Base-by-base conservation (phyloP, 2,329 filamentous ascomycete species). In the Dothideomycetes sp. region DNA sequence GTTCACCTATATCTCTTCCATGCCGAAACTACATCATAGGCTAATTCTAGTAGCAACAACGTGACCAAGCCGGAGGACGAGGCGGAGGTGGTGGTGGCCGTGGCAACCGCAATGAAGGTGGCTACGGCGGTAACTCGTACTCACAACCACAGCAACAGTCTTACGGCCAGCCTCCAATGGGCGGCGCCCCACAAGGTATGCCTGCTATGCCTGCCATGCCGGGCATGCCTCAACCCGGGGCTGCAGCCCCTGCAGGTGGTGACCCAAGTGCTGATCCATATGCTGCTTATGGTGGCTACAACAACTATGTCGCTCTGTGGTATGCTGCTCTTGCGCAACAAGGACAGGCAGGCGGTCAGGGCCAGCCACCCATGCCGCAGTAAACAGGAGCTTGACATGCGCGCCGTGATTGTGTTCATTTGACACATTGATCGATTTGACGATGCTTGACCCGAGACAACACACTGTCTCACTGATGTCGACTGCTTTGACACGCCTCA, bases 221-320 rank as follows among this genome's bases (percentile, higher is more conserved):
- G 19, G 38, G 31, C 19, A 40, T 37, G 17, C 45, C 47, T 35
- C 36, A 36, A 32, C 40, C 40, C 34, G 45, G 40, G n/a, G 56
- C 61, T 52, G 61, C 72, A 49, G 66, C 63, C 45, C 68, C 71
- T 46, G 69, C 66, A 19, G 64, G 58, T 36, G 67, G 68, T 41
- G 82, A 84, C 53, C 79, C 80, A 1, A 49, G 46, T 40, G 54
- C 56, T 43, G 61, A 64, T 41, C 62, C 62, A 31, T 91, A 91
- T 61, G 84, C 84, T 42, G 71, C 79, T 42, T 91, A 88, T 62
- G 84, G 84, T 49, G 84, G 84, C 45, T 89, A 89, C 60, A 74
- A 87, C 51, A 81, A 81, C 50, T 91, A 89, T 57, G 63, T 86
- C 43, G 76, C 81, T 31, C 69, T 88, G 51, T 91, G 84, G 84